Evolutionary conservation across 176 grass and related monocot species (phyloP), one percentile per base, ranked within the genome.

Genomic region (Zizania latifolia): DNA sequence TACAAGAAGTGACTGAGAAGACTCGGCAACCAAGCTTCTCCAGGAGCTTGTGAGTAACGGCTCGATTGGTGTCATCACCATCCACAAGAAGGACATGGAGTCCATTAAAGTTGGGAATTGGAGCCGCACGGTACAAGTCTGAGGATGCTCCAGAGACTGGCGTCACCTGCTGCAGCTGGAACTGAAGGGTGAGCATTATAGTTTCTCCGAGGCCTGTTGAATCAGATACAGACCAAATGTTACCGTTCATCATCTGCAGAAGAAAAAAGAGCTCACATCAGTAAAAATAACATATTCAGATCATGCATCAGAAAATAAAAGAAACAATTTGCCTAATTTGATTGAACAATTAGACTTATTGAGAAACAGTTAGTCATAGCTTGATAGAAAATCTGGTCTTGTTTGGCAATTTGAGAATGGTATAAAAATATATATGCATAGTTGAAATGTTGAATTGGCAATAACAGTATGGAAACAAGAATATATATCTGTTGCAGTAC

Each of bases 181-280:
- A 88, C 36, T 85, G 86, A 65, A 99, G 80, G 38, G 82, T 82
- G 0, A 94, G 85, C 21, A 90, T 84, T 28, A 94, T 82, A 11
- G 85, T 94, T 81, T 92, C 82, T 60, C 81, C 75, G 0, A 85
- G 73, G 54, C 86, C 85, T 63, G 88, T 60, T 5, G 86, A 77
- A 65, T 85, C 86, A 55, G 89, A 89, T 24, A 83, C 82, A 32
- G 87, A 86, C 84, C 82, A 92, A 74, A 99, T 99, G 51, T 99
- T 88, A 8, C 95, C 95, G 72, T 92, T 84, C 95, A 99, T 99
- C 80, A 84, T 84, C 95, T 99, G 82, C 55, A 48, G 0, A 51
- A 75, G 48, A 62, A 30, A 59, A n/a, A 74, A 56, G 36, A 33
- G 8, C 15, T 29, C 68, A 29, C 0, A 27, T 87, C 57, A 74